A percentile compares a stretch with the other conserved stretches of the same genome.
These are phyloP conservation scores for Aspergillus sp. DNA, from an alignment of 2,329 filamentous ascomycete genomes.

Conservation along the genomic window DNA sequence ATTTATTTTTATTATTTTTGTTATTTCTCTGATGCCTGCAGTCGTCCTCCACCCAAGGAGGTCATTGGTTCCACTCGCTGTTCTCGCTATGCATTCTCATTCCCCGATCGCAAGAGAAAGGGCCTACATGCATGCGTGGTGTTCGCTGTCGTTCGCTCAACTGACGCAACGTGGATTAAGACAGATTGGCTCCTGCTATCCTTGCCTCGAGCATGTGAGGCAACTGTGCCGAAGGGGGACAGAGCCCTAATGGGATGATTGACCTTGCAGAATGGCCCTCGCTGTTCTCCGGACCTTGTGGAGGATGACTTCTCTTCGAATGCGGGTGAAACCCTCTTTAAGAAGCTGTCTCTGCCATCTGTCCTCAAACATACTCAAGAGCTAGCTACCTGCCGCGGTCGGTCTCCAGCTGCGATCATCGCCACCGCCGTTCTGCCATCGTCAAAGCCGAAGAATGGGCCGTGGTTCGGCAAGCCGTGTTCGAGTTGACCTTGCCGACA, in stretches of 20 bases:
- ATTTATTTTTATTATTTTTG: background rate
- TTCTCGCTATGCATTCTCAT: conserved; percentile 2
- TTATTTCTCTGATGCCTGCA: background rate
- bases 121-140: background rate
- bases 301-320: background rate
- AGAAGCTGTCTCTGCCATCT: background rate
- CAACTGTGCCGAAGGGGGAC: background rate
- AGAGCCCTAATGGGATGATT: background rate
- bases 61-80: conserved; percentile 3
- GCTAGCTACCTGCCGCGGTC: background rate
- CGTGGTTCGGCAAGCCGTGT: no score
- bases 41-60: conserved; percentile 1
- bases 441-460: no score
- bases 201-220: background rate
- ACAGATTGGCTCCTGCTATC: background rate
- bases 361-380: background rate
- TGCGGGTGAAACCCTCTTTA: background rate
- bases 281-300: background rate
- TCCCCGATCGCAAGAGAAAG: conserved; percentile 1
- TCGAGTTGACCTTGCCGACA: no score
- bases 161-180: background rate
- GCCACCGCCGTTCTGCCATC: no score
- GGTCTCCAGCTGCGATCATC: no score
- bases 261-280: background rate
- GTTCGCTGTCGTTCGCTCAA: background rate